A percentile compares a stretch with the other conserved stretches of the same genome.
Conservation (phyloP, 768 basidiomycete species). For the Sporobolomyces roseus region DNA sequence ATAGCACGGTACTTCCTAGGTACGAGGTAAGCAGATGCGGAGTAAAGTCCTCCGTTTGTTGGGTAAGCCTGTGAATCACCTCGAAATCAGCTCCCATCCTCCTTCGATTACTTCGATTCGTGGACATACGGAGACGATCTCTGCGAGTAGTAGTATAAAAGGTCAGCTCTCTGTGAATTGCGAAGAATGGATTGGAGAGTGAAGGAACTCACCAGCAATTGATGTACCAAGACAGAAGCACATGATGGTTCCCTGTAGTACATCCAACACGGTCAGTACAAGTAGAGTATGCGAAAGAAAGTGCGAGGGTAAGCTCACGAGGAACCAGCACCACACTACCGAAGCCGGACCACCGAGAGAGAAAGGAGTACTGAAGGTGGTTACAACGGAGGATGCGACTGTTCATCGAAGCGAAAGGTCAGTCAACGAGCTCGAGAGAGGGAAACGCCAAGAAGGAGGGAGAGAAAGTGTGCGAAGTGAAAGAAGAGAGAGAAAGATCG, state of each 20-base stretch:
- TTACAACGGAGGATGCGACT: conserved; percentile 48
- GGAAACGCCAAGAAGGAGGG: too few relatives aligned
- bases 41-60: conserved; percentile 53
- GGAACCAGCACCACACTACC: conserved; percentile 52
- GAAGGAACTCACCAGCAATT: conserved; percentile 32
- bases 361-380: conserved; percentile 52
- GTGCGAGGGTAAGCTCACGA: conserved; percentile 44
- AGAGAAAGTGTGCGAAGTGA: neutral
- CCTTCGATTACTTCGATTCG: too few relatives aligned
- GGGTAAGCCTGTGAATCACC: conserved; percentile 51
- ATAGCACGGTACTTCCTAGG: conserved; percentile 48
- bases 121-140: conserved; percentile 48
- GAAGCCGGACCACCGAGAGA: conserved; percentile 50
- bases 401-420: too few relatives aligned
- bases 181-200: too few relatives aligned
- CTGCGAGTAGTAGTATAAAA: too few relatives aligned
- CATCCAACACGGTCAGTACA: too few relatives aligned
- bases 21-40: conserved; percentile 51
- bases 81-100: too few relatives aligned
- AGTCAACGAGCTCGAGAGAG: too few relatives aligned
- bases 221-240: conserved; percentile 42
- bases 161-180: too few relatives aligned
- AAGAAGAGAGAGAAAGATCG: neutral
- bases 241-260: conserved; percentile 32
- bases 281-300: neutral